These are phyloP conservation scores for Ceratorhiza oryzae-sativae DNA, from an alignment of 1,284 basidiomycete genomes.

Conservation along the genomic window DNA sequence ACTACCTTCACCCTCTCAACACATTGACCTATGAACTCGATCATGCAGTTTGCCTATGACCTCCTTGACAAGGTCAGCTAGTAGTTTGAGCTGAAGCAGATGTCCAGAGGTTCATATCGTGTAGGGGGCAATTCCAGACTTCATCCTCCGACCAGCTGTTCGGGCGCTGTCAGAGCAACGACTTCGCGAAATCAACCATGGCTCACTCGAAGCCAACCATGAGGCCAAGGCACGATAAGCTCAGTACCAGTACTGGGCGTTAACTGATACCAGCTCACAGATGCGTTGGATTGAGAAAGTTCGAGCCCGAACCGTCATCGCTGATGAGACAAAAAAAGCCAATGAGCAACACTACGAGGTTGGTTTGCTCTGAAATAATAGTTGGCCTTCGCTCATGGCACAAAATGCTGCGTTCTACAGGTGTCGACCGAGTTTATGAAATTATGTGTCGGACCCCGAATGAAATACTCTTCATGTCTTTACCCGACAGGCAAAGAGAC, in stretches of 20 bases:
- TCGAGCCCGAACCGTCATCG: constrained; percentile 62
- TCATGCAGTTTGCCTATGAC: constrained; percentile 21
- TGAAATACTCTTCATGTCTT: constrained; percentile 76
- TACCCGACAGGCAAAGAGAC: constrained; percentile 72
- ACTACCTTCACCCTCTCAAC: neutral
- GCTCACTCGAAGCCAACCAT: constrained; percentile 69
- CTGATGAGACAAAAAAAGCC: constrained; percentile 72
- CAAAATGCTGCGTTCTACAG: constrained; percentile 48
- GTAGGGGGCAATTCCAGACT: constrained; percentile 68
- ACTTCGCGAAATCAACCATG: constrained; percentile 66
- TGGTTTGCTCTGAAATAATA: constrained; percentile 32
- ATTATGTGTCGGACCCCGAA: constrained; percentile 66
- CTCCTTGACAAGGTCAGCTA: neutral
- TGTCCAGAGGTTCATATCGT: neutral
- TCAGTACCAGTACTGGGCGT: constrained; percentile 36
- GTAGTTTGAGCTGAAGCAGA: no score
- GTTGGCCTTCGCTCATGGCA: no score
- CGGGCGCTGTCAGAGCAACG: constrained; percentile 66
- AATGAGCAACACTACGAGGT: constrained; percentile 85
- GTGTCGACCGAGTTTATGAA: constrained; percentile 73
- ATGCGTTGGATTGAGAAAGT: constrained; percentile 60
- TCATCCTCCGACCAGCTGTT: constrained; percentile 65
- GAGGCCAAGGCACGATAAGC: constrained; percentile 64
- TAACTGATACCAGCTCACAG: constrained; percentile 50
- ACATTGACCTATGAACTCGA: neutral